Conservation (phyloP, 179 eudicot genomes). For the Gypsophila paniculata region DNA sequence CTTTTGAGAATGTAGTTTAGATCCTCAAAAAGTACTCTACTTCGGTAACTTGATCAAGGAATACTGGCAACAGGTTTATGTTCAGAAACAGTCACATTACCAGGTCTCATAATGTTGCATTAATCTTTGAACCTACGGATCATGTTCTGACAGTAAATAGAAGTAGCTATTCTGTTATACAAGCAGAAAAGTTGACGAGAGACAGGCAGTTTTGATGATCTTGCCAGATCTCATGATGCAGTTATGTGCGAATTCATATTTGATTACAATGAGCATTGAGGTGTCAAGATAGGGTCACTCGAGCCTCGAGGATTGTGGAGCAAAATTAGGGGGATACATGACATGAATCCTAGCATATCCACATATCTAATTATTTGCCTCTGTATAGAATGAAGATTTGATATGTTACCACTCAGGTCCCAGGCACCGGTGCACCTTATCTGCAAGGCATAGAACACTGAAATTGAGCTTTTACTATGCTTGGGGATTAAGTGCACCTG, state of each 20-base stretch:
- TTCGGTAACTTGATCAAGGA: background rate
- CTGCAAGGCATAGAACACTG: too few relatives aligned
- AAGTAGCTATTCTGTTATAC: background rate
- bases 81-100: background rate
- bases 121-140: background rate
- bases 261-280: background rate
- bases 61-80: background rate
- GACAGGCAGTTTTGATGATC: background rate
- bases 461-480: too few relatives aligned
- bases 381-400: too few relatives aligned
- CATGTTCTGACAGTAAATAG: background rate
- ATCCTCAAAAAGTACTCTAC: background rate
- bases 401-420: too few relatives aligned
- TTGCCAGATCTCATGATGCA: background rate
- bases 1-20: background rate
- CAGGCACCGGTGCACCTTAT: too few relatives aligned
- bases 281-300: background rate
- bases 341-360: too few relatives aligned
- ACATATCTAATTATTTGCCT: too few relatives aligned
- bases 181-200: background rate
- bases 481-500: too few relatives aligned
- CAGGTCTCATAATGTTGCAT: background rate
- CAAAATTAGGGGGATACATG: too few relatives aligned
- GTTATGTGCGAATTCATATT: background rate
- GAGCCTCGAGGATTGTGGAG: background rate